Evolutionary conservation across 345 rosid genomes (phyloP).

Genomic region (Linum trigynum): DNA sequence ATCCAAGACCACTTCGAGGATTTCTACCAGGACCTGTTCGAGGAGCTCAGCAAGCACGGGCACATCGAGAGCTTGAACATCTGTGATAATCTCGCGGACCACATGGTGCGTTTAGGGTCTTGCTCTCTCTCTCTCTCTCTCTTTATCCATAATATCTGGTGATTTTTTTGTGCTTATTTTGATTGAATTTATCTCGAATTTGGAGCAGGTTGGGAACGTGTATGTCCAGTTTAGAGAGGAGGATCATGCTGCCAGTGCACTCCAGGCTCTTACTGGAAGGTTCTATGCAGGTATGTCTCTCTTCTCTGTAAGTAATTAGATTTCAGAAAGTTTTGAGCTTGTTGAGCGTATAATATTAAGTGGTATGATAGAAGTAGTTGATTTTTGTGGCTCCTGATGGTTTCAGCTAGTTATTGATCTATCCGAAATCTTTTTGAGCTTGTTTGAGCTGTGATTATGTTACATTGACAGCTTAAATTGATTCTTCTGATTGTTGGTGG

Average conservation of each 20-base stretch:
- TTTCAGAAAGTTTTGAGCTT: too few species aligned
- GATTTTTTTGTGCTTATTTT: background rate
- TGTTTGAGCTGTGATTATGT: too few species aligned
- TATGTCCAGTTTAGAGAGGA: conserved; percentile 86
- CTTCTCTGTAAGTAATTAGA: background rate
- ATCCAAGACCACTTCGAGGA: conserved; percentile 74
- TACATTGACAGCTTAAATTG: background rate
- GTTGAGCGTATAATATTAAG: too few species aligned
- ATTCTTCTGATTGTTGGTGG: background rate
- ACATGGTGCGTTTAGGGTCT: conserved; percentile 33
- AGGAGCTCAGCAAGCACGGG: conserved; percentile 82
- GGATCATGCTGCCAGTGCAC: conserved; percentile 79
- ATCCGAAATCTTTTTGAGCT: too few species aligned
- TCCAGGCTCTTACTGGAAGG: conserved; percentile 67
- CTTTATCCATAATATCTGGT: background rate
- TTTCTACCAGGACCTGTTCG: conserved; percentile 79
- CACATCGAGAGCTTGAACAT: conserved; percentile 79
- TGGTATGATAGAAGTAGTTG: too few species aligned
- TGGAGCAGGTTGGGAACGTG: conserved; percentile 45
- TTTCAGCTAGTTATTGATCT: too few species aligned
- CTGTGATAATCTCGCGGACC: conserved; percentile 87
- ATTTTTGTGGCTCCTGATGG: too few species aligned
- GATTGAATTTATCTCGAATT: background rate
- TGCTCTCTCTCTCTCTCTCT: too few species aligned
- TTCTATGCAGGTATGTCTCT: conserved; percentile 46